Percentiles rank a stretch among this genome's conserved stretches.
Conservation (phyloP, 108 stramenopile species). For the Cyclotella kingstonii region DNA sequence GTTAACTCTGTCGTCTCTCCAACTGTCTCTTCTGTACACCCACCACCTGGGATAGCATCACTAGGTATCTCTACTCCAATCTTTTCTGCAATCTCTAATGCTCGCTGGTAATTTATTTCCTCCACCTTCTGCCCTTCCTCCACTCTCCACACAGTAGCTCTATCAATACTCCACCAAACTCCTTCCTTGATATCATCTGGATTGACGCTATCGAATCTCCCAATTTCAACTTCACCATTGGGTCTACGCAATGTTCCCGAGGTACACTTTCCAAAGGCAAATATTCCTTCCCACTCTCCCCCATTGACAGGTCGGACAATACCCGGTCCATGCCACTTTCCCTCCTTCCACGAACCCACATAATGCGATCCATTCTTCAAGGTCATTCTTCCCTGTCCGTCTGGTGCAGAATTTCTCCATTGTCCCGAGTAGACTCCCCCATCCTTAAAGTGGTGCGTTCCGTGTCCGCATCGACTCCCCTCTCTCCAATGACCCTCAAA, state of each 20-base stretch:
- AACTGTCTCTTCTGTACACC: too few species aligned
- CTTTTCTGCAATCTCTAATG: conserved; percentile 28
- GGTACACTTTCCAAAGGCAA: conserved; percentile 37
- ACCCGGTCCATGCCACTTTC: conserved; percentile 45
- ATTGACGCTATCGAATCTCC: conserved; percentile 45
- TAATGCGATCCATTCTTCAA: conserved; percentile 45
- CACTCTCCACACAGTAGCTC: conserved; percentile 24
- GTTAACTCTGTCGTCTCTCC: too few species aligned
- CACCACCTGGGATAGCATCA: conserved; percentile 12
- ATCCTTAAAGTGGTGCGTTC: conserved; percentile 50
- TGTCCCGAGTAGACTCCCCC: conserved; percentile 53
- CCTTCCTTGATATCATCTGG: conserved; percentile 48
- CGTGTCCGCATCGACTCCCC: conserved; percentile 41
- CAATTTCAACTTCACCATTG: conserved; percentile 43
- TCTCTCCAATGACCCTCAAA: conserved; percentile 52
- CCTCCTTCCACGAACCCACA: conserved; percentile 46
- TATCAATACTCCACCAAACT: conserved; percentile 49
- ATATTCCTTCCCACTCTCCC: conserved; percentile 42
- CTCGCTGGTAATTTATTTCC: conserved; percentile 20
- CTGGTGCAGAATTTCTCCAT: conserved; percentile 47
- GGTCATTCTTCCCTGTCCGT: conserved; percentile 50
- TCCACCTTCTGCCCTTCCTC: conserved; percentile 37
- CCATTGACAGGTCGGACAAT: conserved; percentile 46
- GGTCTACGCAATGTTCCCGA: conserved; percentile 37
- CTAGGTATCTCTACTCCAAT: conserved; percentile 30